Percentiles rank a stretch among this genome's conserved stretches.
These are phyloP conservation scores for Aspergillus sp. DNA, from an alignment of 2,329 filamentous ascomycete genomes.

Conservation along the genomic window DNA sequence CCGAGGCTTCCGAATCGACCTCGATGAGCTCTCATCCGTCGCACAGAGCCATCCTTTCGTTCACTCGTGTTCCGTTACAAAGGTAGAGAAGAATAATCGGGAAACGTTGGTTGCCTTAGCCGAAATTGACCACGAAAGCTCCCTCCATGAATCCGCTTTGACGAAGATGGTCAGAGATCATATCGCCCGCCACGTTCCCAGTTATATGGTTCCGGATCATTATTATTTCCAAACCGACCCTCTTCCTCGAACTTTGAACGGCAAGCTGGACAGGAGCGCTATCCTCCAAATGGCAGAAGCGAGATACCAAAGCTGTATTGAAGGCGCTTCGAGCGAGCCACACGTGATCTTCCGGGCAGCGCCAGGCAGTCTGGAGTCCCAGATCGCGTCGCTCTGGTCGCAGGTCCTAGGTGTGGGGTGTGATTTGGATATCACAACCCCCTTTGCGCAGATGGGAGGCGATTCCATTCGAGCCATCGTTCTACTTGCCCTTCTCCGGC, in stretches of 20 bases:
- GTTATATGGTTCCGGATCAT: conserved; percentile 3
- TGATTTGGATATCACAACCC: not conserved
- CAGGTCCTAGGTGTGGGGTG: not conserved
- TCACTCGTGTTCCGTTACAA: not conserved
- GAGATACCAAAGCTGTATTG: not conserved
- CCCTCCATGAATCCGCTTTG: no score
- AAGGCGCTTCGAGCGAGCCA: no score
- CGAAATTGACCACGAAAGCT: not conserved
- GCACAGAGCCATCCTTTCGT: not conserved
- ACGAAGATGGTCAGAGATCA: not conserved
- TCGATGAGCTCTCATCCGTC: conserved; percentile 1
- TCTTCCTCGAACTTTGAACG: conserved; percentile 1
- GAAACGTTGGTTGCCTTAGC: not conserved
- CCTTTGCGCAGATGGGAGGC: conserved; percentile 3
- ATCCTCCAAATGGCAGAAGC: not conserved
- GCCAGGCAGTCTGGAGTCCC: conserved; percentile 2
- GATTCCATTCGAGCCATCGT: conserved; percentile 6
- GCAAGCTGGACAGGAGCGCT: not conserved
- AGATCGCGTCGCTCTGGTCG: conserved; percentile 3
- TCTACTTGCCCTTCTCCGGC: conserved; percentile 3
- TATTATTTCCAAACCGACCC: not conserved
- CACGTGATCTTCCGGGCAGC: not conserved
- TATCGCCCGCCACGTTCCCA: not conserved
- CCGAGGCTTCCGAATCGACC: conserved; percentile 5
- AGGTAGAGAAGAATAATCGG: not conserved